phyloP scores from a whole-genome alignment of 306 rosid genomes.

The Malus orientalis region DNA sequence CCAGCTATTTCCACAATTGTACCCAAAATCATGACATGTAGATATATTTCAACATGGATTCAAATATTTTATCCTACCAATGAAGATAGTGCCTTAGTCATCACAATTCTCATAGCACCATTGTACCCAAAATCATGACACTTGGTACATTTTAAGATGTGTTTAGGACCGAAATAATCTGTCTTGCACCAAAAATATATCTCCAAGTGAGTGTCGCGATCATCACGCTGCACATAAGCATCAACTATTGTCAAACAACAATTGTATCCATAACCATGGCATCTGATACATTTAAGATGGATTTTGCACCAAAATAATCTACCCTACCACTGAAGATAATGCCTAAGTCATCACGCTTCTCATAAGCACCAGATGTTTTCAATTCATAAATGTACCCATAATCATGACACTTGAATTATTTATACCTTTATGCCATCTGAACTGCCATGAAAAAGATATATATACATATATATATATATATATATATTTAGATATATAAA shows the following conservation, averaged over 20 bases:
- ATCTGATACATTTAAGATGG: neutral
- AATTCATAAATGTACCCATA: constrained; percentile 2
- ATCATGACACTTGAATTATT: constrained; percentile 14
- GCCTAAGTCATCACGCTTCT: neutral
- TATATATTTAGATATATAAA: no score
- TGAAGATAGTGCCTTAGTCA: no score
- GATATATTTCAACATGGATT: no score
- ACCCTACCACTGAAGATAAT: neutral
- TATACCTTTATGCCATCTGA: neutral
- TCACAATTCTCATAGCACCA: no score
- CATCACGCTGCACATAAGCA: neutral
- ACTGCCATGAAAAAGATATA: constrained; percentile 17
- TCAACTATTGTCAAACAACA: neutral
- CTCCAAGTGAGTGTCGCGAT: no score
- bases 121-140: constrained; percentile 11
- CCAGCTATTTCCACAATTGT: neutral
- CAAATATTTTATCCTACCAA: no score
- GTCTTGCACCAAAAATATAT: no score
- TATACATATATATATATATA: neutral
- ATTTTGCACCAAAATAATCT: neutral
- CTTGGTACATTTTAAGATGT: neutral
- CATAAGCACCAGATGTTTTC: neutral
- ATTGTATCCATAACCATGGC: constrained; percentile 11
- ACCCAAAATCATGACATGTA: constrained; percentile 9
- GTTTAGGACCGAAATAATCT: no score